Percentiles rank a stretch among this genome's conserved stretches.
phyloP scores from a whole-genome alignment of 768 basidiomycete species.

The Holtermannia corniformis region DNA sequence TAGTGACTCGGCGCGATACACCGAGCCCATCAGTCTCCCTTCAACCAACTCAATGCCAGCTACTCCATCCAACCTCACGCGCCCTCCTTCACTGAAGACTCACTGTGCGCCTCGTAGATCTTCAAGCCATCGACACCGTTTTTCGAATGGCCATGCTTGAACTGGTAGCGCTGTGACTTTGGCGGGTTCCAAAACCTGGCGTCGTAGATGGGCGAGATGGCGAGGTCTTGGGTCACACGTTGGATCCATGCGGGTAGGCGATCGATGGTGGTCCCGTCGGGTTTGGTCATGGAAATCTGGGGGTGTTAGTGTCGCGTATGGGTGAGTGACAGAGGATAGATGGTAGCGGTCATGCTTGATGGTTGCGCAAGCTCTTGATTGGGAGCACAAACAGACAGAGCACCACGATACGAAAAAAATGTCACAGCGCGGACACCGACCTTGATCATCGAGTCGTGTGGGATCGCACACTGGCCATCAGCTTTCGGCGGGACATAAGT shows the following conservation, averaged over 20 bases:
- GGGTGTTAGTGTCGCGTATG: neutral
- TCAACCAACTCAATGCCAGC: no score
- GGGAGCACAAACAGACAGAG: no score
- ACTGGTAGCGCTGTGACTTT: conserved; percentile 57
- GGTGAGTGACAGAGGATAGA: neutral
- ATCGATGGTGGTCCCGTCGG: conserved; percentile 70
- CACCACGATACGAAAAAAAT: no score
- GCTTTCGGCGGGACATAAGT: conserved; percentile 60
- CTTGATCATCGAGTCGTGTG: conserved; percentile 93
- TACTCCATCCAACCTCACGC: no score
- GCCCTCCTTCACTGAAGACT: no score
- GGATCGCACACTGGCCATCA: conserved; percentile 67
- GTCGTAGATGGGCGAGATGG: conserved; percentile 83
- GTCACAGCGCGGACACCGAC: conserved; percentile 44
- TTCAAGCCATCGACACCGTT: conserved; percentile 49
- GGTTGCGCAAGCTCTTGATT: no score
- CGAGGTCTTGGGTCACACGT: conserved; percentile 88
- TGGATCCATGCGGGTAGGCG: conserved; percentile 88
- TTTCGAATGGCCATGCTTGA: conserved; percentile 62
- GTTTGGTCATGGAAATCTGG: conserved; percentile 85
- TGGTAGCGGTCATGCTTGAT: no score
- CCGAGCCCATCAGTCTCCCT: no score
- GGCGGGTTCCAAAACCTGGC: conserved; percentile 99
- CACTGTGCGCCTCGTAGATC: conserved; percentile 87
- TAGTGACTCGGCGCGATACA: no score